Percentiles rank a stretch among this genome's conserved stretches.
phyloP scores from a whole-genome alignment of 164 flowering plant genomes.

The Amborella trichopoda region DNA sequence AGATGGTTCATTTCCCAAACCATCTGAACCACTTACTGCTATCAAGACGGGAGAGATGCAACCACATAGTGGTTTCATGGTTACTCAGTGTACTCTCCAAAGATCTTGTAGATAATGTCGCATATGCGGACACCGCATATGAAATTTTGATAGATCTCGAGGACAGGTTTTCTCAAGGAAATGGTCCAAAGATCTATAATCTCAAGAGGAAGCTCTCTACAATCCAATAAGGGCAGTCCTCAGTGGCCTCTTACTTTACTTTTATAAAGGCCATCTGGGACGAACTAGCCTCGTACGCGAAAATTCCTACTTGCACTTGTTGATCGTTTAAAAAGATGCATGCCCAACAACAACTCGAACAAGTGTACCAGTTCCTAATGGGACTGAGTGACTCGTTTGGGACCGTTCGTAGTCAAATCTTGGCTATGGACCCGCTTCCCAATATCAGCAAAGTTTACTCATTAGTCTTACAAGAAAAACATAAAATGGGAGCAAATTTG shows the following conservation, averaged over 20 bases:
- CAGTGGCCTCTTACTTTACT: background rate
- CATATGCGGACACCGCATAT: background rate
- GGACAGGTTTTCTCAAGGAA: background rate
- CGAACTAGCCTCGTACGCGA: background rate
- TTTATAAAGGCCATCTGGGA: background rate
- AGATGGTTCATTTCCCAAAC: background rate
- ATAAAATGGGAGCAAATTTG: too few relatives aligned
- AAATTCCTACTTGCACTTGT: background rate
- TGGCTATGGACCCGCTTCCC: too few relatives aligned
- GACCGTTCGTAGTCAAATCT: background rate
- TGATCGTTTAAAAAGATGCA: background rate
- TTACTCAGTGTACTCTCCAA: constrained; percentile 1
- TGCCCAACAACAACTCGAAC: background rate
- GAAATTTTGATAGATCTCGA: background rate
- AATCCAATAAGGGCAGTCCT: background rate
- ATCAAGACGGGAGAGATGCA: background rate
- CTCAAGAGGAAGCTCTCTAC: background rate
- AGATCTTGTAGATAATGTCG: background rate
- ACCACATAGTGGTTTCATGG: constrained; percentile 1
- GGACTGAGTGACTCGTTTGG: background rate
- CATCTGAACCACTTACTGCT: background rate
- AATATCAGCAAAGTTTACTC: too few relatives aligned
- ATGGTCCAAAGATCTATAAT: constrained; percentile 1
- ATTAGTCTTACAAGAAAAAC: too few relatives aligned
- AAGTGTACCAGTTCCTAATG: background rate